Evolutionary conservation across 108 stramenopile species (phyloP), one percentile per base, ranked within the genome.

Genomic region (Fistulifera solaris): DNA sequence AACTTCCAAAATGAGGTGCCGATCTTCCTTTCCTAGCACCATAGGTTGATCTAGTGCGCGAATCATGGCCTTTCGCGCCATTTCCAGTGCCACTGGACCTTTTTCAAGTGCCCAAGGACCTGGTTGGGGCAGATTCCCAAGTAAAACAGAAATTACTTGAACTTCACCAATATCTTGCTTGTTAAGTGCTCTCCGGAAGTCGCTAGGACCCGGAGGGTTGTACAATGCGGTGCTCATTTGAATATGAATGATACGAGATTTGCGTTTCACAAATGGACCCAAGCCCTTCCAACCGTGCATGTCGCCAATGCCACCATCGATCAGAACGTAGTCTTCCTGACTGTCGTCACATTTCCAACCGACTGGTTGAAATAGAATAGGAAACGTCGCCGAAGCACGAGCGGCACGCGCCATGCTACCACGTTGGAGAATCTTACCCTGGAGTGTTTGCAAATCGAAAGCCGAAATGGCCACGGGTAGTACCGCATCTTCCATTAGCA

Each of bases 401-500:
- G 83, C 87, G 24, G 87, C 83, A 28, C 78, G 80, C 0, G 83
- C 83, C 83, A 85, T 83, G 46, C 74, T 76, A 8, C 87, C 82
- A 23, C 46, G 15, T 5, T 48, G 58, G 59, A 89, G 26, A 17
- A 81, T 43, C 52, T 48, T 59, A 1, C 76, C 75, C 49, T 53
- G 59, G 69, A 84, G 56, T 1, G 56, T 54, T 21, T 65, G 53
- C 31, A 80, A 49, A 61, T 85, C 83, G 62, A 81, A 83, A 1
- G 64, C 87, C 35, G 80, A 76, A n/a, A 89, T 79, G 18, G 81
- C 78, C 18, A 85, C 79, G 21, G 87, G 87, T 18, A 83, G 54
- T 38, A 71, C 38, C 2, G 73, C 72, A 47, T 89, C 78, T 55
- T 85, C 69, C 41, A 89, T 58, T 47, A 73, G 63, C 25, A 80